Percentiles rank a stretch among this genome's conserved stretches.
phyloP scores from a whole-genome alignment of 164 flowering plant genomes.

The Akebia trifoliata region DNA sequence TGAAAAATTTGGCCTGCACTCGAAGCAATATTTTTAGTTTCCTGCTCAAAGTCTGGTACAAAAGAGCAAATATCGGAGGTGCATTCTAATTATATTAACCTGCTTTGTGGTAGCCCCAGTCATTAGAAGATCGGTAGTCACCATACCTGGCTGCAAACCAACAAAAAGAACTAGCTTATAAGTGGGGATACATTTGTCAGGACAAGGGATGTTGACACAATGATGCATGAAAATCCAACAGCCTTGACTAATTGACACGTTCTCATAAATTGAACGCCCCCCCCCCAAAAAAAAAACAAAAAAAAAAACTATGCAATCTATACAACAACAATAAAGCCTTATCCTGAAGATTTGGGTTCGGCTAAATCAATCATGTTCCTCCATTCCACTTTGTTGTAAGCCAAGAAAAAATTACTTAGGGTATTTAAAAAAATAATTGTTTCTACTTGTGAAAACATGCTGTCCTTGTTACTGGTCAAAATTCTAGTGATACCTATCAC shows the following conservation, averaged over 20 bases:
- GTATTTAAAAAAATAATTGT: background rate
- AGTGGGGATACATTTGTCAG: background rate
- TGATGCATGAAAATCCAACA: background rate
- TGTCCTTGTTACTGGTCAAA: too few relatives aligned
- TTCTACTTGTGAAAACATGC: too few relatives aligned
- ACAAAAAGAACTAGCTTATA: background rate
- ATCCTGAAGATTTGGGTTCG: too few relatives aligned
- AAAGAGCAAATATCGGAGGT: background rate
- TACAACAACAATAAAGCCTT: too few relatives aligned
- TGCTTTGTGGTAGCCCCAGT: constrained; percentile 92
- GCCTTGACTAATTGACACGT: background rate
- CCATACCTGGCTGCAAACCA: constrained; percentile 90
- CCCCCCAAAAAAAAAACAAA: too few relatives aligned
- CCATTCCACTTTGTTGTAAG: too few relatives aligned
- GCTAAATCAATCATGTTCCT: too few relatives aligned
- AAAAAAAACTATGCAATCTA: too few relatives aligned
- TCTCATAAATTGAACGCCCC: background rate
- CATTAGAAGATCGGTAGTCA: constrained; percentile 96
- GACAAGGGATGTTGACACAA: background rate
- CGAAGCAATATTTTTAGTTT: background rate
- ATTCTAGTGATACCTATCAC: too few relatives aligned
- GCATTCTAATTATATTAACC: constrained; percentile 31
- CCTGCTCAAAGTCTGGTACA: background rate
- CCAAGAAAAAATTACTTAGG: background rate
- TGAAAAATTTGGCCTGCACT: constrained; percentile 93